Evolutionary conservation across 75 land plant species (phyloP), one percentile per base, ranked within the genome.

Genomic region (Picea glauca): DNA sequence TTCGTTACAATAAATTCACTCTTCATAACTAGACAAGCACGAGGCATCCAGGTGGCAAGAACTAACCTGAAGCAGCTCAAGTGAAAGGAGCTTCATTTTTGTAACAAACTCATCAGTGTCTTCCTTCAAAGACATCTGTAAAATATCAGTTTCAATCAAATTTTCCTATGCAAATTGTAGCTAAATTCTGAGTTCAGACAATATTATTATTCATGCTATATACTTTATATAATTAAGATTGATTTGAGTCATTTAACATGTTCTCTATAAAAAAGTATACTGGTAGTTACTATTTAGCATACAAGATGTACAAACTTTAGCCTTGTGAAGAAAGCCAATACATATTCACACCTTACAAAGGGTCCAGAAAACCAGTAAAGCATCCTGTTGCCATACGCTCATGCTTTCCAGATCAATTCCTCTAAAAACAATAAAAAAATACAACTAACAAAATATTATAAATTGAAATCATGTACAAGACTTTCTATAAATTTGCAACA

Each of bases 81-180:
- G 93, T 63, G 99, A 97, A 76, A 97, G 80, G 76, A 92, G 80
- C 73, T 93, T 85, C 33, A 92, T 93, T 80, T 87, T 97, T 13
- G 88, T 87, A 43, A 90, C 87, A 35, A 97, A 77, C 54, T 97
- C 99, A 86, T 97, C 99, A 77, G 30, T 90, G 31, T 92, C 99
- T 80, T 95, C 99, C 83, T 93, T 97, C 98, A 93, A 94, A 30
- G 96, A 91, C 95, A 97, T 93, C 99, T 97, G 88, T 32, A 84
- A 77, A 62, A 65, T 65, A 50, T 12, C 30, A 76, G 7, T 40
- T 59, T 17, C 75, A 14, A 60, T 56, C 40, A 20, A 43, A 38
- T 38, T 43, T 9, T 3, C 74, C n/a, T 70, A 35, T 35, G 50
- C 23, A 40, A 50, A 68, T 8, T 7, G 21, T 76, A 76, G 78